Percentiles rank a stretch among this genome's conserved stretches.
Conservation (phyloP, 2,329 filamentous ascomycete species). For the Plenodomus tracheiphilus region DNA sequence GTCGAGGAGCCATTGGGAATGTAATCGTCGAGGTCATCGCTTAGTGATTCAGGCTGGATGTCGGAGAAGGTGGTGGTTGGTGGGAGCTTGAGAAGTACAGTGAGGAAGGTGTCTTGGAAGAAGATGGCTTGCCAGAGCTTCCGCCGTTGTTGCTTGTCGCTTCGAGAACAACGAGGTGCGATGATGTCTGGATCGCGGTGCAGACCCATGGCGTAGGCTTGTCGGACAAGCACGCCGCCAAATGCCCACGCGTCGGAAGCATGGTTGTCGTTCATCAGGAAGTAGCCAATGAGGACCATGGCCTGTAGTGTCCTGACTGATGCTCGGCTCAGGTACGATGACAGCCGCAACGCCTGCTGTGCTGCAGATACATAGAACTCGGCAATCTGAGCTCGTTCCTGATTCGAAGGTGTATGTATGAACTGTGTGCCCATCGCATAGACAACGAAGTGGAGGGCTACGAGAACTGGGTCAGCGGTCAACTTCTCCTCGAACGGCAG, state of each 20-base stretch:
- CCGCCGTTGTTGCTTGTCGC: conserved; percentile 76
- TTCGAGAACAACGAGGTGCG: conserved; percentile 65
- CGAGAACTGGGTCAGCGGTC: conserved; percentile 66
- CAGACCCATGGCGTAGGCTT: conserved; percentile 80
- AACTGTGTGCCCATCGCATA: conserved; percentile 80
- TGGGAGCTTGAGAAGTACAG: conserved; percentile 74
- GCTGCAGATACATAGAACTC: conserved; percentile 82
- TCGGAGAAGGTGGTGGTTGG: conserved; percentile 80
- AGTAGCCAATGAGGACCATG: conserved; percentile 82
- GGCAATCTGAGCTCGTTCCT: conserved; percentile 72
- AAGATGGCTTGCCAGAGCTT: conserved; percentile 83
- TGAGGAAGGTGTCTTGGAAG: conserved; percentile 80
- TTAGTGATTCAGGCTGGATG: conserved; percentile 73
- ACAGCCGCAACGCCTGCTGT: conserved; percentile 75
- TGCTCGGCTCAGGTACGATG: conserved; percentile 75
- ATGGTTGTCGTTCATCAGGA: conserved; percentile 84
- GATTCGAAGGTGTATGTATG: conserved; percentile 60
- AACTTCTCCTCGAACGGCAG: conserved; percentile 61
- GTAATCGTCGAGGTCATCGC: conserved; percentile 66
- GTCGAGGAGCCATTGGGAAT: conserved; percentile 63
- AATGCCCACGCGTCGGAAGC: conserved; percentile 83
- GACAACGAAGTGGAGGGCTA: conserved; percentile 76
- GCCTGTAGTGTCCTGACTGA: conserved; percentile 74
- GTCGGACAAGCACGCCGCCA: conserved; percentile 74
- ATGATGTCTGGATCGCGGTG: conserved; percentile 78